Evolutionary conservation across 306 rosid species (phyloP).

Genomic region (Quercus berberidifolia): DNA sequence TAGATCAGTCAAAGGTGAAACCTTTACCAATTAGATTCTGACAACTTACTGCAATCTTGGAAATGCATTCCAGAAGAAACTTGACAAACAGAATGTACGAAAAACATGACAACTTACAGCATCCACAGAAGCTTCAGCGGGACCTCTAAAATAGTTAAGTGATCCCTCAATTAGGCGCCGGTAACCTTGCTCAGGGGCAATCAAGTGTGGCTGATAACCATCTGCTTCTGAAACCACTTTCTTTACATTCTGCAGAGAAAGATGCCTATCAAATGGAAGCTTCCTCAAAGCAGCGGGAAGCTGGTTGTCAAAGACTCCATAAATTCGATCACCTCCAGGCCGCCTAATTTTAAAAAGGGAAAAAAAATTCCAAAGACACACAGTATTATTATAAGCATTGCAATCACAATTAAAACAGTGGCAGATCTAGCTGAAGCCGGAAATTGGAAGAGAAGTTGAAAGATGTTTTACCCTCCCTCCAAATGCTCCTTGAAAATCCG

Average conservation of each 20-base stretch:
- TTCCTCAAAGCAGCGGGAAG: constrained; percentile 95
- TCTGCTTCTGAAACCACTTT: constrained; percentile 97
- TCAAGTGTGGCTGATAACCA: constrained; percentile 99
- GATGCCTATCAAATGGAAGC: constrained; percentile 99
- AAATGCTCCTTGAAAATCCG: constrained; percentile 95
- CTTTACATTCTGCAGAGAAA: constrained; percentile 81
- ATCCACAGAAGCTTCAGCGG: constrained; percentile 98
- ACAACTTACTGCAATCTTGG: background rate
- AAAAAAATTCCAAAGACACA: background rate
- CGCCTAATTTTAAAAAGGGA: constrained; percentile 44
- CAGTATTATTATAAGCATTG: background rate
- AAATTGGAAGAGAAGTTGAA: background rate
- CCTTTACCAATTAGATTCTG: background rate
- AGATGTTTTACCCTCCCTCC: constrained; percentile 85
- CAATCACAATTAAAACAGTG: background rate
- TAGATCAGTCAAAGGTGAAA: constrained; percentile 11
- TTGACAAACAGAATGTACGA: background rate
- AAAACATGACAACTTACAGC: constrained; percentile 61
- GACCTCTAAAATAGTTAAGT: constrained; percentile 83
- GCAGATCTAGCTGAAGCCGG: background rate
- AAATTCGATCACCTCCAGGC: constrained; percentile 93
- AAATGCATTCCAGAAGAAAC: constrained; percentile 2
- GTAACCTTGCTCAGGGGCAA: constrained; percentile 99
- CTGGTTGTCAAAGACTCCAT: constrained; percentile 95
- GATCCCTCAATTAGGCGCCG: constrained; percentile 89